Evolutionary conservation across 805 yeast species (phyloP), one percentile per base, ranked within the genome.

Genomic region (Saturnispora serradocipensis): DNA sequence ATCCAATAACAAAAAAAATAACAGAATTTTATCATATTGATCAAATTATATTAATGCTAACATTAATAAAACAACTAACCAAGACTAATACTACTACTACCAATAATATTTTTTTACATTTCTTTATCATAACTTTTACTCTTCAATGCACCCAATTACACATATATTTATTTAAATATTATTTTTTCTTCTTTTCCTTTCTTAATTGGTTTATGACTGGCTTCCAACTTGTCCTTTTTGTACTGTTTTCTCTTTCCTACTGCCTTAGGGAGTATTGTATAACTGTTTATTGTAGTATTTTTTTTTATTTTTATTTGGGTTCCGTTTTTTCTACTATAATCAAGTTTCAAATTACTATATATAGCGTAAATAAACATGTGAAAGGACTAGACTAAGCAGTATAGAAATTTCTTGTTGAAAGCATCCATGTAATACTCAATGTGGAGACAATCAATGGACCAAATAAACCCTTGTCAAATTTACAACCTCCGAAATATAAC

Each of bases 371-470:
- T 25, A 25, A 18, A 34, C 38, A 18, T 18, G 24, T n/a, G n/a
- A 18, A 30, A 15, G 32, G 24, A 18, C 13, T 24, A 20, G 18
- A 7, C 34, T 40, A 45, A 45, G 53, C 55, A 13, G 61, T 56
- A 62, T 88, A 89, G 64, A 70, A 83, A 53, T 77, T 84, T 62
- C 77, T 81, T 65, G 86, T 91, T 7, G 63, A 59, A 56, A 76
- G 68, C 95, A 90, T 88, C 97, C 98, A 90, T 15, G 73, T 62
- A 54, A 86, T 73, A n/a, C 85, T 78, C 32, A 82, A 71, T 10
- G 87, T 75, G 4, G 93, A 78, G 45, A 91, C 96, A 46, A 91
- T 66, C 60, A 89, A 74, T 10, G 99, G 99, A 3, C 98, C 98
- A 48, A 80, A 71, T 53, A 93, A 77, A 2, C 98, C 98, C 58